These are phyloP conservation scores for Annulohypoxylon stygium DNA, from an alignment of 495 filamentous ascomycete species.

Conservation along the genomic window DNA sequence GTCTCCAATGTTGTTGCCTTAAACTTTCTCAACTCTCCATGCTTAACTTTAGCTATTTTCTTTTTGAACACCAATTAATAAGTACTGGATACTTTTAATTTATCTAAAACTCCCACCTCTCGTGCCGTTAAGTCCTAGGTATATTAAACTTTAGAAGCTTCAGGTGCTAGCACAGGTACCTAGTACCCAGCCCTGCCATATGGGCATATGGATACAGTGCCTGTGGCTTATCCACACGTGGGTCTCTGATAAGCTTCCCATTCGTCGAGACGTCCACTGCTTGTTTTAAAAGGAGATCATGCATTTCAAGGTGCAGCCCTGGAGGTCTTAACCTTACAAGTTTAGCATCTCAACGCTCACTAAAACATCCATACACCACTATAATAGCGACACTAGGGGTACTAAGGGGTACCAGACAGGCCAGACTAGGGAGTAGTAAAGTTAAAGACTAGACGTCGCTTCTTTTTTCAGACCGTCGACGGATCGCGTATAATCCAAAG, in stretches of 20 bases:
- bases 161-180: no score
- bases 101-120: no score
- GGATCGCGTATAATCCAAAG: slow-evolving; percentile 16
- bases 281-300: slow-evolving; percentile 7
- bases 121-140: no score
- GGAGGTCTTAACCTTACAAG: background rate
- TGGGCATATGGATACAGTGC: background rate
- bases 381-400: background rate
- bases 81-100: no score
- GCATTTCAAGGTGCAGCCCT: background rate
- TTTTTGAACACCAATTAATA: no score
- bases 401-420: background rate
- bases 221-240: slow-evolving; percentile 21
- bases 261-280: slow-evolving; percentile 3
- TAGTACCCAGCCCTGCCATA: no score
- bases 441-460: background rate
- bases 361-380: background rate
- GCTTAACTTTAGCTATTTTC: no score
- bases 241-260: slow-evolving; percentile 21
- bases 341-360: background rate
- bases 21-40: no score
- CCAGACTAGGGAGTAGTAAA: no score
- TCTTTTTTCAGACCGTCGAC: slow-evolving; percentile 14
- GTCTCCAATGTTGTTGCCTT: no score
- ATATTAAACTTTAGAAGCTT: background rate